Evolutionary conservation across 306 rosid species (phyloP).

Genomic region (Clitoria ternatea): DNA sequence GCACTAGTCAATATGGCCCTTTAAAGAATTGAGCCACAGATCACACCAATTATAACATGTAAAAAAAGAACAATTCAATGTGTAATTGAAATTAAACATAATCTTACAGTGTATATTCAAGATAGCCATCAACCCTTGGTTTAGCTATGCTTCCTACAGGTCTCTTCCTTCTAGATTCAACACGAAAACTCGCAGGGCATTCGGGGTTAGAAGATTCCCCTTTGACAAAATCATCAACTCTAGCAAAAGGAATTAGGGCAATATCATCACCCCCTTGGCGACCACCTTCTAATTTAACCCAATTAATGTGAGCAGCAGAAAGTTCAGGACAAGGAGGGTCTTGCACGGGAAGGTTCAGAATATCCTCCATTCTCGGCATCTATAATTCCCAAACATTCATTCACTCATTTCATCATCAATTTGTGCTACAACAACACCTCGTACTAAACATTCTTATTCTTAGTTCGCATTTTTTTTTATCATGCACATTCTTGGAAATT

Average conservation of each 20-base stretch:
- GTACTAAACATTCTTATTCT: not conserved
- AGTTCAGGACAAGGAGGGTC: slow-evolving; percentile 59
- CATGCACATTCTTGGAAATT: not conserved
- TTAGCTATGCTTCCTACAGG: slow-evolving; percentile 55
- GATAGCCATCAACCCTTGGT: slow-evolving; percentile 86
- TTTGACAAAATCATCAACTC: slow-evolving; percentile 75
- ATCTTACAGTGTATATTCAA: slow-evolving; percentile 67
- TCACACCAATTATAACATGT: too few species aligned
- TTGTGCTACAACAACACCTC: not conserved
- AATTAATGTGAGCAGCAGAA: slow-evolving; percentile 59
- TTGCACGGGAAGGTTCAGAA: slow-evolving; percentile 74
- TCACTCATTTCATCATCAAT: not conserved
- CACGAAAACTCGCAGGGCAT: slow-evolving; percentile 69
- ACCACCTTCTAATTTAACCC: slow-evolving; percentile 75
- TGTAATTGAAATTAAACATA: slow-evolving; percentile 22
- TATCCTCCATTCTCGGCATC: slow-evolving; percentile 86
- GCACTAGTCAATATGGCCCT: too few species aligned
- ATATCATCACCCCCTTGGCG: slow-evolving; percentile 84
- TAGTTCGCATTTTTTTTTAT: not conserved
- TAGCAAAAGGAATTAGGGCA: slow-evolving; percentile 65
- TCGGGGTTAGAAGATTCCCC: slow-evolving; percentile 71
- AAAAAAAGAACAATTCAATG: too few species aligned
- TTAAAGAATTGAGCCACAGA: too few species aligned
- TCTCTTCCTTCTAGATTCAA: slow-evolving; percentile 73
- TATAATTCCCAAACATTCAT: slow-evolving; percentile 23